Evolutionary conservation across 495 filamentous ascomycete species (phyloP).

Genomic region (Rusavskia elegans): DNA sequence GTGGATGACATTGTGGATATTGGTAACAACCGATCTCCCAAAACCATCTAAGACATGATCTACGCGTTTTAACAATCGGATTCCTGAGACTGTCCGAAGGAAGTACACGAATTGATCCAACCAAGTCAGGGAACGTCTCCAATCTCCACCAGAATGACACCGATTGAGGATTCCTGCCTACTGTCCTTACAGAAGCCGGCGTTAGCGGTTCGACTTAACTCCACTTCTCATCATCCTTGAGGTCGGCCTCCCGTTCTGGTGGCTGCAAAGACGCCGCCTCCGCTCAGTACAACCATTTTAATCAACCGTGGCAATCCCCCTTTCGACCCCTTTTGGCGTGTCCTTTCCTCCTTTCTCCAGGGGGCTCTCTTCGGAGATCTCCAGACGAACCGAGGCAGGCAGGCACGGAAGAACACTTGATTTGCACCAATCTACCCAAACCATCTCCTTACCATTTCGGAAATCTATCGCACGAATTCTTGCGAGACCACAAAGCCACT

Average conservation of each 20-base stretch:
- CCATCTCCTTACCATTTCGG: slow-evolving; percentile 11
- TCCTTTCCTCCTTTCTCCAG: background rate
- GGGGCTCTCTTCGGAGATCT: background rate
- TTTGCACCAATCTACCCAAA: slow-evolving; percentile 3
- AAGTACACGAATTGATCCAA: slow-evolving; percentile 16
- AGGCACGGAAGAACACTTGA: background rate
- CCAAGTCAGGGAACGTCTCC: slow-evolving; percentile 16
- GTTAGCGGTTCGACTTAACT: slow-evolving; percentile 14
- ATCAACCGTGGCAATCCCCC: slow-evolving; percentile 12
- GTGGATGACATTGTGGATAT: slow-evolving; percentile 73
- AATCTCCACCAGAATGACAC: slow-evolving; percentile 24
- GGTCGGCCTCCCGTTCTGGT: slow-evolving; percentile 25
- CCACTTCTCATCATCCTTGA: slow-evolving; percentile 21
- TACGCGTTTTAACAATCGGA: background rate
- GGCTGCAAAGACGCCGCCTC: slow-evolving; percentile 1
- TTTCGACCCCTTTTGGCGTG: slow-evolving; percentile 7
- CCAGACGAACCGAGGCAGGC: background rate
- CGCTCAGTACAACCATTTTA: slow-evolving; percentile 8
- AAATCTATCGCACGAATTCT: slow-evolving; percentile 11
- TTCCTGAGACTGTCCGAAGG: slow-evolving; percentile 3
- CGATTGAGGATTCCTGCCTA: slow-evolving; percentile 13
- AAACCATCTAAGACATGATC: slow-evolving; percentile 20
- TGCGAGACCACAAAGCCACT: slow-evolving; percentile 6
- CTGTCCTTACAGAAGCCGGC: slow-evolving; percentile 10
- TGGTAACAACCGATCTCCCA: slow-evolving; percentile 25